These are phyloP conservation scores for Funneliformis caledonium DNA, from an alignment of 371 early-diverging fungal genomes.

Conservation along the genomic window DNA sequence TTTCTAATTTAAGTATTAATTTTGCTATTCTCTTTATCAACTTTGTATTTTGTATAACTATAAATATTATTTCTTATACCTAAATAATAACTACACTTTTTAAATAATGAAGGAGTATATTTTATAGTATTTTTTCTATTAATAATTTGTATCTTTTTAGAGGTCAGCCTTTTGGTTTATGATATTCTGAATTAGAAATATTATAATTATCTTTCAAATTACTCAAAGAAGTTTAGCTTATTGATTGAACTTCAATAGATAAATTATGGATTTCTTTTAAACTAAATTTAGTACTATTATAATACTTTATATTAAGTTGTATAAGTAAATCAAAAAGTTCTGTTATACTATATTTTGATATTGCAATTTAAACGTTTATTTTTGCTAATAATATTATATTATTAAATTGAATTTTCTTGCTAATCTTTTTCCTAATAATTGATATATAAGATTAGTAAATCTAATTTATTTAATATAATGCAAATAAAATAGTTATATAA, in stretches of 20 bases:
- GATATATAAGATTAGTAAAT: neutral
- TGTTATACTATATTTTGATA: neutral
- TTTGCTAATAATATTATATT: neutral
- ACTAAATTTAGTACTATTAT: neutral
- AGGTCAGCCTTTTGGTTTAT: neutral
- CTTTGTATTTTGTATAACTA: neutral
- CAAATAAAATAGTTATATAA: neutral
- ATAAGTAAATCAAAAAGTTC: neutral
- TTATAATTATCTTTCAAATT: neutral
- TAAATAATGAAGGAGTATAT: neutral
- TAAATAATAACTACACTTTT: neutral
- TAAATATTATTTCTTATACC: neutral
- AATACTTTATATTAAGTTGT: neutral
- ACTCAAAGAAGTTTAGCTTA: neutral
- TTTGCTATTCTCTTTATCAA: no score
- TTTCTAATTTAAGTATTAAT: no score
- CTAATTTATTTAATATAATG: neutral
- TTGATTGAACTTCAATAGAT: neutral
- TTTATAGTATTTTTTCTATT: neutral
- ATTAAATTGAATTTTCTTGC: neutral
- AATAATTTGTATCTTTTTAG: neutral
- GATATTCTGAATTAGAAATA: constrained; percentile 12
- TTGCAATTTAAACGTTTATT: neutral
- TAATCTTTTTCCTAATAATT: neutral
- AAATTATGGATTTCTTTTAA: neutral